Evolutionary conservation across 2,329 filamentous ascomycete genomes (phyloP).

Genomic region (Verticillium tricorpus): DNA sequence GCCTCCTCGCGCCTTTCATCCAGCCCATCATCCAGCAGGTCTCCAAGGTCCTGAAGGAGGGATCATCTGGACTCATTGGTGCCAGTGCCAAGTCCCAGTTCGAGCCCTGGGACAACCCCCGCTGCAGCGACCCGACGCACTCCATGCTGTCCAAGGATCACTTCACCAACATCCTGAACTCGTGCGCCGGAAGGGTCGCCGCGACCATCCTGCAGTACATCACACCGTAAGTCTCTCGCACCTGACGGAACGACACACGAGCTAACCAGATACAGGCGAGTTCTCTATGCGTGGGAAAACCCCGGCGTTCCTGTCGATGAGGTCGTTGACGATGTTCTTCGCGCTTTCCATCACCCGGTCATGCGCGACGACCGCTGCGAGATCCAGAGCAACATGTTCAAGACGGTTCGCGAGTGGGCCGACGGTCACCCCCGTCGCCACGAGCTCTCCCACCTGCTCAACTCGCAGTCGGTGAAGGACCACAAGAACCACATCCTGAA

Average conservation of each 20-base stretch:
- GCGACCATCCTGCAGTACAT: constrained; percentile 78
- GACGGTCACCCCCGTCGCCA: constrained; percentile 62
- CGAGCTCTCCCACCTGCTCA: constrained; percentile 70
- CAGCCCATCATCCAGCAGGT: constrained; percentile 86
- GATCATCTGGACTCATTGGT: constrained; percentile 67
- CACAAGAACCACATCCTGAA: constrained; percentile 72
- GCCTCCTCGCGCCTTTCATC: constrained; percentile 85
- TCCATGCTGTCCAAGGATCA: constrained; percentile 82
- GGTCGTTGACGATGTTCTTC: constrained; percentile 74
- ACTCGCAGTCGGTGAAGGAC: constrained; percentile 74
- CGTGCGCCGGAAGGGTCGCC: constrained; percentile 70
- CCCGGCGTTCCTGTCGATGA: constrained; percentile 76
- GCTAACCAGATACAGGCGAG: constrained; percentile 43
- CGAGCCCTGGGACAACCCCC: constrained; percentile 74
- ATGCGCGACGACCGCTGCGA: constrained; percentile 71
- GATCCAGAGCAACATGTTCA: constrained; percentile 85
- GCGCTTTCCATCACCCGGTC: constrained; percentile 87
- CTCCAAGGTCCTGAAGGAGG: constrained; percentile 78
- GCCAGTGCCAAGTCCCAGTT: constrained; percentile 70
- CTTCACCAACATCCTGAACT: constrained; percentile 74
- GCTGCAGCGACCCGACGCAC: constrained; percentile 74
- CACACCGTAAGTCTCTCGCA: constrained; percentile 58
- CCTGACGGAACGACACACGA: constrained; percentile 14
- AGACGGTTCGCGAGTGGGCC: constrained; percentile 77
- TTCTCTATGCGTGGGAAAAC: constrained; percentile 93